Percentiles rank a stretch among this genome's conserved stretches.
Conservation (phyloP, 179 eudicot genomes). For the Gypsophila paniculata region DNA sequence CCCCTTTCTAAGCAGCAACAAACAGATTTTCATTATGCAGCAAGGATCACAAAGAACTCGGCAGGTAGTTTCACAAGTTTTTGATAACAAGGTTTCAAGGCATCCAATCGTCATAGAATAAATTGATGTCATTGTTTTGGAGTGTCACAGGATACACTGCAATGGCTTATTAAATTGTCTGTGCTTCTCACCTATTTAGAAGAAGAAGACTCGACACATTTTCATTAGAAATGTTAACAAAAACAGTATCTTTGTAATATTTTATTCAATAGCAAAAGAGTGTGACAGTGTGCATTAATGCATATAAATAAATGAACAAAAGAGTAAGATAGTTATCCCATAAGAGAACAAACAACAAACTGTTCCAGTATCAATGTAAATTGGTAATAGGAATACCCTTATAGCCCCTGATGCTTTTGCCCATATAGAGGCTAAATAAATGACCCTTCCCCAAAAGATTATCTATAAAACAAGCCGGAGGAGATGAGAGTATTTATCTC, state of each 20-base stretch:
- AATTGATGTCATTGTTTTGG: not conserved
- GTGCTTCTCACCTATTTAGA: not conserved
- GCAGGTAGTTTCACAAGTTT: conserved; percentile 1
- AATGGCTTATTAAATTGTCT: not conserved
- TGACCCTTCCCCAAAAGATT: too few relatives aligned
- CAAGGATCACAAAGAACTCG: not conserved
- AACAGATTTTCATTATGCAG: not conserved
- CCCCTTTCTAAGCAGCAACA: not conserved
- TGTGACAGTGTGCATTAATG: too few relatives aligned
- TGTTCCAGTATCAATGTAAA: too few relatives aligned
- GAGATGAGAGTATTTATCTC: too few relatives aligned
- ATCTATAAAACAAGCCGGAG: too few relatives aligned
- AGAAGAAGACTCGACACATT: not conserved
- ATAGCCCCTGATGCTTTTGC: too few relatives aligned
- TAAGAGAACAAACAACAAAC: too few relatives aligned
- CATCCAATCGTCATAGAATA: not conserved
- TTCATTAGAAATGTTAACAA: not conserved
- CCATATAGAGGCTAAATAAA: too few relatives aligned
- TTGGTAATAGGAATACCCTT: too few relatives aligned
- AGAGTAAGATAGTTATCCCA: too few relatives aligned
- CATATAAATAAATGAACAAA: too few relatives aligned
- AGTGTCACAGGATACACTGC: not conserved
- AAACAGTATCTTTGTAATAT: not conserved
- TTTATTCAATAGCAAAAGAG: too few relatives aligned
- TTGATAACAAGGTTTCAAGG: not conserved